Evolutionary conservation across 2,329 filamentous ascomycete genomes (phyloP).

Genomic region (Atkinsonella hypoxylon): DNA sequence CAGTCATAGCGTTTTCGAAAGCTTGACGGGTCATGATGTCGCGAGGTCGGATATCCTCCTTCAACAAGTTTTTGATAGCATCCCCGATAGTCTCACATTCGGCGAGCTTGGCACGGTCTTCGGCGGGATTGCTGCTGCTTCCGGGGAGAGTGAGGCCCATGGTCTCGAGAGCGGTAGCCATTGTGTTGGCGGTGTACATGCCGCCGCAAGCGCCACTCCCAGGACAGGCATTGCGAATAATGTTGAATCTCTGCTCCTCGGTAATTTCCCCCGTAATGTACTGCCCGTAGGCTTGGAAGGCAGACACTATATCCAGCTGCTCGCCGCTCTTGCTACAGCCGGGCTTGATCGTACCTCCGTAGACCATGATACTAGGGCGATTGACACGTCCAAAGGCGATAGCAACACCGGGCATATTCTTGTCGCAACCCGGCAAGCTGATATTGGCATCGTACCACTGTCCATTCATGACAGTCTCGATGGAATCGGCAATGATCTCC

Average conservation of each 20-base stretch:
- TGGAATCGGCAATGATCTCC: conserved; percentile 94
- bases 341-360: conserved; percentile 86
- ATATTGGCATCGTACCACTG: conserved; percentile 99
- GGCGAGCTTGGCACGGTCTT: conserved; percentile 55
- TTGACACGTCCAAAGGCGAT: conserved; percentile 95
- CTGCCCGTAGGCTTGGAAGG: conserved; percentile 95
- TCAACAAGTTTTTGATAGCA: conserved; percentile 62
- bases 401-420: conserved; percentile 94
- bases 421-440: conserved; percentile 94
- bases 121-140: conserved; percentile 68
- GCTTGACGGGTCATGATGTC: conserved; percentile 72
- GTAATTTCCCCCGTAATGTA: conserved; percentile 85
- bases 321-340: conserved; percentile 70
- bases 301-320: conserved; percentile 86
- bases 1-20: conserved; percentile 76
- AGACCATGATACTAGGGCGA: conserved; percentile 92
- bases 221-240: conserved; percentile 77
- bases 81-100: conserved; percentile 63
- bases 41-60: conserved; percentile 63
- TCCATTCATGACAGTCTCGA: conserved; percentile 97
- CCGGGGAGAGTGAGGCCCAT: conserved; percentile 82
- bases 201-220: conserved; percentile 60
- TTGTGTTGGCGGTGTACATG: conserved; percentile 92
- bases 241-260: conserved; percentile 85
- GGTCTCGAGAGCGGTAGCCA: conserved; percentile 83